Conservation (phyloP, 2,329 filamentous ascomycete genomes). For the Epichloe sp. region DNA sequence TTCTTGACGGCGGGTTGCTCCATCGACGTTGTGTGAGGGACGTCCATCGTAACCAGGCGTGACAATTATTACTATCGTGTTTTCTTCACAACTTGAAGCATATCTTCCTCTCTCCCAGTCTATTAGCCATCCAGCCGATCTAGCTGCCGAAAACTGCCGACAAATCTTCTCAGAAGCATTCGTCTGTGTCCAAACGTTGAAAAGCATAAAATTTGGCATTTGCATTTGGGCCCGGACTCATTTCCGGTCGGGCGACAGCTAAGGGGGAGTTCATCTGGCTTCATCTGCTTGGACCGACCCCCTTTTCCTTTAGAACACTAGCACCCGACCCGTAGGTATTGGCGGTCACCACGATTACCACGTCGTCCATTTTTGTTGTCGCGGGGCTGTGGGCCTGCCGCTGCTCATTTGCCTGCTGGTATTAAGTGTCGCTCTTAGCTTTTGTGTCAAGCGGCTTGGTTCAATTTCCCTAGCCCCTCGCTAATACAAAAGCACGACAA, state of each 20-base stretch:
- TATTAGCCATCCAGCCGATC: too few relatives aligned
- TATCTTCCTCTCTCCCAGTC: too few relatives aligned
- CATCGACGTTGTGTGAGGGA: too few relatives aligned
- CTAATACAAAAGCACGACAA: not conserved
- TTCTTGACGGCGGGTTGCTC: not conserved
- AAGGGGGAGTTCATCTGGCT: too few relatives aligned
- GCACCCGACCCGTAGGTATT: not conserved
- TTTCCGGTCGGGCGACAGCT: constrained; percentile 1
- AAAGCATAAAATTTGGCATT: constrained; percentile 1
- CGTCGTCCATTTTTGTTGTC: not conserved
- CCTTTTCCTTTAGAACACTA: not conserved
- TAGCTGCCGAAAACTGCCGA: too few relatives aligned
- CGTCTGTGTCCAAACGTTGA: not conserved
- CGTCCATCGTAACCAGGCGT: too few relatives aligned
- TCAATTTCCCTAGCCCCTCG: not conserved
- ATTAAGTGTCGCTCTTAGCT: not conserved
- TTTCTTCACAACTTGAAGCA: not conserved
- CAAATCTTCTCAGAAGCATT: not conserved
- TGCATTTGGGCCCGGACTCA: constrained; percentile 1
- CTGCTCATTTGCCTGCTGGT: not conserved
- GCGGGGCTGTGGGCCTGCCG: not conserved
- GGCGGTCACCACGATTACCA: not conserved
- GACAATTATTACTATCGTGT: too few relatives aligned
- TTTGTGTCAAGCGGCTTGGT: not conserved
- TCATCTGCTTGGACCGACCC: not conserved